Percentiles rank a stretch among this genome's conserved stretches.
phyloP scores from a whole-genome alignment of 2,329 filamentous ascomycete species.

The Exophiala oligosperma region DNA sequence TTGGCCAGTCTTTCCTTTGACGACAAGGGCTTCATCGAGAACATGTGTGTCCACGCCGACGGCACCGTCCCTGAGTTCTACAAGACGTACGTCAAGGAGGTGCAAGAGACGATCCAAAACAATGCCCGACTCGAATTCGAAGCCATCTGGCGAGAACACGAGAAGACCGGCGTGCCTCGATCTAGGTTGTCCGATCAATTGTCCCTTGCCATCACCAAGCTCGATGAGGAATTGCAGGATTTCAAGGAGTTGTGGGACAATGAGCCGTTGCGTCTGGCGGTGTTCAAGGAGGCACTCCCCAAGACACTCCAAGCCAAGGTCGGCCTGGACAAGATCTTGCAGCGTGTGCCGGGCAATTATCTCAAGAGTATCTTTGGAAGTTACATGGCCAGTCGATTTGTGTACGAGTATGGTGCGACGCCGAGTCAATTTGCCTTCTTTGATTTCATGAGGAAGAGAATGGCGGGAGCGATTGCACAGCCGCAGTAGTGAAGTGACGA shows the following conservation, averaged over 20 bases:
- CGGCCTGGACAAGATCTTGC: conserved; percentile 81
- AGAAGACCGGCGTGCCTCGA: conserved; percentile 73
- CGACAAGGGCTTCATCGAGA: conserved; percentile 78
- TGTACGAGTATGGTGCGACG: conserved; percentile 90
- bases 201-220: conserved; percentile 87
- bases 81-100: conserved; percentile 84
- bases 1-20: conserved; percentile 93
- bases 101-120: conserved; percentile 85
- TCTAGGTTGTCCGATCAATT: conserved; percentile 91
- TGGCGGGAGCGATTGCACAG: conserved; percentile 15
- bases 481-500: conserved; percentile 6
- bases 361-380: conserved; percentile 94
- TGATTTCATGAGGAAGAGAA: conserved; percentile 61
- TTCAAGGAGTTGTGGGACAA: conserved; percentile 85
- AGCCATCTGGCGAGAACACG: conserved; percentile 94
- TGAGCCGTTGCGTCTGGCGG: conserved; percentile 70
- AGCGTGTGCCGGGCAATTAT: conserved; percentile 85
- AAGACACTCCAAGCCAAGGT: conserved; percentile 83
- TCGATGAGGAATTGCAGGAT: conserved; percentile 93
- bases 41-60: conserved; percentile 86
- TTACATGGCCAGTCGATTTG: conserved; percentile 91
- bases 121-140: conserved; percentile 95
- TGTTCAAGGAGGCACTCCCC: conserved; percentile 83
- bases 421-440: conserved; percentile 98
- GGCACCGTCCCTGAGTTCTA: conserved; percentile 88